Evolutionary conservation across 768 basidiomycete genomes (phyloP), one percentile per base, ranked within the genome.

Genomic region (Lactarius deliciosus): DNA sequence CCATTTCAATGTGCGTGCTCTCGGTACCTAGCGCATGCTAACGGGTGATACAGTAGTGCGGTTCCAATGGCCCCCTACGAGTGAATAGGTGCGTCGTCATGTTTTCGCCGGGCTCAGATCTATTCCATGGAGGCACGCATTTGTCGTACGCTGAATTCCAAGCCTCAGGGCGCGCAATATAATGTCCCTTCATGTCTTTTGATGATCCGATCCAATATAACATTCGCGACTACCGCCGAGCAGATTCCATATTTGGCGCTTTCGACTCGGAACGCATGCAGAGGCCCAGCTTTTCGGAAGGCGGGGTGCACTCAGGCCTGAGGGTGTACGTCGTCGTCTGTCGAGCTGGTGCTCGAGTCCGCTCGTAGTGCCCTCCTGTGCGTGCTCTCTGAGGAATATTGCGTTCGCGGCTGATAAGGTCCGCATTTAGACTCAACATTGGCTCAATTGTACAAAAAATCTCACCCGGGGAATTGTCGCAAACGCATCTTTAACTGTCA

Each of bases 261-360:
- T 45, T 47, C 47, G n/a, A 47, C 20, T 36, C 34, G 34, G 34
- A 36, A 10, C n/a, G 11, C 47, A 22, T 47, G 47, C 22, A 47
- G n/a, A 22, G 22, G n/a, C 1, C n/a, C 45, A n/a, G 22, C 43
- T 32, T 30, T 10, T 11, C 36, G 45, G 43, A 45, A 45, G n/a
- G n/a, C n/a, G 45, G 28, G 43, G 41, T 57, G n/a, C 62, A 57
- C 41, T 40, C 62, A 57, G 62, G 62, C 55, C 62, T n/a, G 62
- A 57, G 55, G 62, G 62, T 63, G 61, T n/a, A 16, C 2, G 55
- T 63, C 22, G n/a, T 34, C 41, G 41, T 57, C 15, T 11, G 62
- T 43, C 55, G 55, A 15, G 53, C 36, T 55, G 61, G 62, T 25
- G 28, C n/a, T n/a, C 40, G 6, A 10, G 54, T 41, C 20, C 7